These are phyloP conservation scores for Auricularia sp. DNA, from an alignment of 768 basidiomycete species.

Conservation along the genomic window DNA sequence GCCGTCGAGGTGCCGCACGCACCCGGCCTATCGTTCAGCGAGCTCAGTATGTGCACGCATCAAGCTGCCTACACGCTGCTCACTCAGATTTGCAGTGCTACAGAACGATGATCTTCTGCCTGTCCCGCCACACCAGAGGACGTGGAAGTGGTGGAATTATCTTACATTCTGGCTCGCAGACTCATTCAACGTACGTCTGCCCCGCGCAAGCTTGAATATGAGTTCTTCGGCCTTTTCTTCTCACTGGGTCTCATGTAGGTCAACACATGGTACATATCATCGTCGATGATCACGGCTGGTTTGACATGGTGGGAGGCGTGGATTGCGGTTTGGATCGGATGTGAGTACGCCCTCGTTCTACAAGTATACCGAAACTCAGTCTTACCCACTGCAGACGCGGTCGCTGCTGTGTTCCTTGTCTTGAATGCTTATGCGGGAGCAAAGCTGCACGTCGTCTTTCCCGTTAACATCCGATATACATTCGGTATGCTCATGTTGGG, in stretches of 20 bases:
- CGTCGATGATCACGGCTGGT: conserved; percentile 61
- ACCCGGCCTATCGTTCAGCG: conserved; percentile 13
- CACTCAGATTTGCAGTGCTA: conserved; percentile 7
- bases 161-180: conserved; percentile 72
- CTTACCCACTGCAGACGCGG: conserved; percentile 29
- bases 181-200: conserved; percentile 48
- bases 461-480: conserved; percentile 30
- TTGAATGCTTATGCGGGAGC: conserved; percentile 72
- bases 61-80: not conserved
- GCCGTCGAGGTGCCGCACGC: conserved; percentile 14
- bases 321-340: conserved; percentile 61
- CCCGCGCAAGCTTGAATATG: too few species aligned
- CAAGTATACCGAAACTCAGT: conserved; percentile 20
- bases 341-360: conserved; percentile 8
- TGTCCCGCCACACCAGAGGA: conserved; percentile 51
- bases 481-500: not conserved
- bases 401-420: conserved; percentile 61
- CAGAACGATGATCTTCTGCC: conserved; percentile 66
- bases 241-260: not conserved
- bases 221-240: not conserved
- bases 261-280: conserved; percentile 66
- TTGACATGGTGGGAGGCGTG: conserved; percentile 81
- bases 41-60: conserved; percentile 11
- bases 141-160: conserved; percentile 59
- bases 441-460: conserved; percentile 65